Evolutionary conservation across 2,329 filamentous ascomycete genomes (phyloP).

Genomic region (Tolypocladium nubicola): DNA sequence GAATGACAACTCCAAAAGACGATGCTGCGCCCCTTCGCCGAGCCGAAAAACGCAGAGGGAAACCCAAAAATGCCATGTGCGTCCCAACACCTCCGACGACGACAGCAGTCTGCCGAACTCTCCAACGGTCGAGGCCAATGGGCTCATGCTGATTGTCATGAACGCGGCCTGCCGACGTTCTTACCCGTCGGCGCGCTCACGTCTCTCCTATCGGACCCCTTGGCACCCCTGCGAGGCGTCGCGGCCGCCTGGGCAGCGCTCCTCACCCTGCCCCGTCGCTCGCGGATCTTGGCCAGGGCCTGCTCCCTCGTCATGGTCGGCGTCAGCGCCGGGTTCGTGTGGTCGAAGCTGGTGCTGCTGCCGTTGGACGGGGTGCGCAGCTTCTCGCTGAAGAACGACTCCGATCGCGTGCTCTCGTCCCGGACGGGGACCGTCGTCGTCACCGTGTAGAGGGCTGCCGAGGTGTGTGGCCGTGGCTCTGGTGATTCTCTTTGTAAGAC

Average conservation of each 20-base stretch:
- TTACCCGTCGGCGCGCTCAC: conserved; percentile 34
- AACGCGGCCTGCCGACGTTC: background rate
- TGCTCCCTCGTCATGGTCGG: conserved; percentile 63
- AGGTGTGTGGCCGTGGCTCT: conserved; percentile 32
- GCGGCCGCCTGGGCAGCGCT: conserved; percentile 54
- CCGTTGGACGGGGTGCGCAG: conserved; percentile 33
- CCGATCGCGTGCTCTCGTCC: conserved; percentile 27
- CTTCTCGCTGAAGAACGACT: conserved; percentile 32
- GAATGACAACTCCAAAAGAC: background rate
- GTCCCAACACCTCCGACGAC: background rate
- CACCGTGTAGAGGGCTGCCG: conserved; percentile 33
- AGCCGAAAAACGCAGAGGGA: background rate
- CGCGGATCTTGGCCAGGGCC: conserved; percentile 64
- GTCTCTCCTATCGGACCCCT: conserved; percentile 35
- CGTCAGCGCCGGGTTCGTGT: conserved; percentile 46
- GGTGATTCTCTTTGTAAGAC: conserved; percentile 10
- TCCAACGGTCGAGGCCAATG: background rate
- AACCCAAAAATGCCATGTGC: conserved; percentile 4
- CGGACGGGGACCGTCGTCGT: conserved; percentile 42
- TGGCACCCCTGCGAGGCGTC: conserved; percentile 46
- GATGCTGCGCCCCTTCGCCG: background rate
- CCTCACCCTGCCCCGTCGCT: conserved; percentile 59
- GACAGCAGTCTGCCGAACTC: background rate
- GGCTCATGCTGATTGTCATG: background rate
- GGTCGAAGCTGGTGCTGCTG: conserved; percentile 35